These are phyloP conservation scores for Xylaria palmicola DNA, from an alignment of 495 filamentous ascomycete species.

Conservation along the genomic window DNA sequence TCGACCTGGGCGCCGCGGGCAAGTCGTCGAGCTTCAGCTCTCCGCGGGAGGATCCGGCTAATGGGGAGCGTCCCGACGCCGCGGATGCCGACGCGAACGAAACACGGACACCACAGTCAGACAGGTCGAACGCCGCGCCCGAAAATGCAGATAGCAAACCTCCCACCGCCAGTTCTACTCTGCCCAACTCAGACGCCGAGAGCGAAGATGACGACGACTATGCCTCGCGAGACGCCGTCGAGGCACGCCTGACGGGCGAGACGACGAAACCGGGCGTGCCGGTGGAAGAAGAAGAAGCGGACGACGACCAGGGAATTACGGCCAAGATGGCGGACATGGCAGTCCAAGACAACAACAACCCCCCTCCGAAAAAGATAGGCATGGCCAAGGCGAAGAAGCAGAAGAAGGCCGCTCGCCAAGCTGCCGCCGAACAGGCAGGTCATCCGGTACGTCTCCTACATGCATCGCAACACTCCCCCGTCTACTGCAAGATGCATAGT, in stretches of 20 bases:
- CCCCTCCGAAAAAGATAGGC: constrained; percentile 58
- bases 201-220: constrained; percentile 45
- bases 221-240: constrained; percentile 40
- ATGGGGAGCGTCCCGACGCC: background rate
- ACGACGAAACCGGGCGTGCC: background rate
- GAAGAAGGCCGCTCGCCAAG: constrained; percentile 70
- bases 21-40: background rate
- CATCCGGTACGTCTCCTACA: constrained; percentile 31
- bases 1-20: constrained; percentile 50
- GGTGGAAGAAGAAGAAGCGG: background rate
- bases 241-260: constrained; percentile 33
- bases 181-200: constrained; percentile 10
- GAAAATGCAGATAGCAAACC: constrained; percentile 8
- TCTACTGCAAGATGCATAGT: background rate
- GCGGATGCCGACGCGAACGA: background rate
- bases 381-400: constrained; percentile 88
- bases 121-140: background rate
- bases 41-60: background rate
- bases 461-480: background rate
- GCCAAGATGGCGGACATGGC: background rate
- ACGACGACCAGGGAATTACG: background rate
- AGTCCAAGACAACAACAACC: constrained; percentile 17
- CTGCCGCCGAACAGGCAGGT: constrained; percentile 38
- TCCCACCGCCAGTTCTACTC: constrained; percentile 3
- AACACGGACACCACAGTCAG: background rate